Evolutionary conservation across 352 stramenopile genomes (phyloP), one percentile per base, ranked within the genome.

Genomic region (Globisporangium radiosum): DNA sequence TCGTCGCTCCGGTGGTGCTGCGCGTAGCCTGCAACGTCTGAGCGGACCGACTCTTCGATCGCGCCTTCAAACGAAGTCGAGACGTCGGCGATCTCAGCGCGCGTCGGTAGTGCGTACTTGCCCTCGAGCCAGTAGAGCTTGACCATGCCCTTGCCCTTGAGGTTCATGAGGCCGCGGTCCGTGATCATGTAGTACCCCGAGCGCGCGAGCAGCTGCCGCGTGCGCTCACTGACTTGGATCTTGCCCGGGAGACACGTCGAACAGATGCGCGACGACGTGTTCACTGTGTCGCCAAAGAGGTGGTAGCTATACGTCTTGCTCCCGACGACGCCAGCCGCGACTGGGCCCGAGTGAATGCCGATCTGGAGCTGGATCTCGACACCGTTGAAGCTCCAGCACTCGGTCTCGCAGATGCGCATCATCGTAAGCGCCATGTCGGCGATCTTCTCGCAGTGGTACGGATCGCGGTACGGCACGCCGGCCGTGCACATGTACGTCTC

Each of bases 261-360:
- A 56, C 83, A 95, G 39, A 94, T 76, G 3, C 85, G 71, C 17
- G 79, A 91, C 5, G 81, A 86, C 33, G 78, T 90, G 69, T 92
- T 95, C 47, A 92, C 85, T 2, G 85, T 89, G 54, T 92, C 83
- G 5, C 85, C 85, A 66, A 93, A 93, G 38, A 95, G 72, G 39
- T 94, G 87, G 61, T 91, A 96, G 50, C 85, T 86, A 48, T 89
- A 89, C 6, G 81, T 88, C 47, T 82, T 86, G 62, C 73, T 85
- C 5, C 87, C 87, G 1, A 96, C 81, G 17, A 96, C 87, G 5
- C 87, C 87, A 7, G 81, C 87, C 43, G 94, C 78, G 4, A 96
- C 75, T 0, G 76, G 71, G 0, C 87, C 87, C 1, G 81, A 83
- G 57, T 95, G 87, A 57, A 95, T 88, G 33, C 85, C 84, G 47